Evolutionary conservation across 176 grass and related monocot species (phyloP).

Genomic region (Oryza meridionalis): DNA sequence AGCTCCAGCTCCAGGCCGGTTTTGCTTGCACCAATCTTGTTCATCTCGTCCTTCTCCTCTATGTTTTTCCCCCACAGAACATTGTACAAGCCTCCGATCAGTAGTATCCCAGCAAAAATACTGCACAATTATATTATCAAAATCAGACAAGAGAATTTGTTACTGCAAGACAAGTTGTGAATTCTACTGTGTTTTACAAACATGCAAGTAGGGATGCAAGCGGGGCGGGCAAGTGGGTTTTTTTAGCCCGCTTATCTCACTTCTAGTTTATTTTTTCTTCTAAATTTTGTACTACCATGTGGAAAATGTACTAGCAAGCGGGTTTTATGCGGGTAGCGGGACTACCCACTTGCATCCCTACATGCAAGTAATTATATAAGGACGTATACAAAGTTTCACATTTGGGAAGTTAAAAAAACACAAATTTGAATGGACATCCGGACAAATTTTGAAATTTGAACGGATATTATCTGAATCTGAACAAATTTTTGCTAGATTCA

Average conservation of each 20-base stretch:
- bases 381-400: neutral
- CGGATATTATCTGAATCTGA: neutral
- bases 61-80: constrained; percentile 68
- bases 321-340: no score
- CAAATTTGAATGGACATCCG: neutral
- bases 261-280: no score
- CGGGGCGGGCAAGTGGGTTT: no score
- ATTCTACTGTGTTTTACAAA: neutral
- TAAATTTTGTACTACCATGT: no score
- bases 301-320: no score
- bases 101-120: constrained; percentile 50
- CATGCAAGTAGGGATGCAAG: neutral
- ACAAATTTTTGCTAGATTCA: neutral
- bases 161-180: neutral
- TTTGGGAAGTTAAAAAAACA: no score
- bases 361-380: neutral
- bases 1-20: constrained; percentile 35
- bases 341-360: no score
- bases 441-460: neutral
- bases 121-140: neutral
- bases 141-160: neutral
- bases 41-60: constrained; percentile 44
- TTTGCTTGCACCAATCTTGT: constrained; percentile 23
- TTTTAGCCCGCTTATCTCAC: no score
- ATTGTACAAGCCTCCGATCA: constrained; percentile 63